A percentile compares a stretch with the other conserved stretches of the same genome.
These are phyloP conservation scores for Gnomoniopsis sp. DNA, from an alignment of 2,329 filamentous ascomycete species.

Conservation along the genomic window DNA sequence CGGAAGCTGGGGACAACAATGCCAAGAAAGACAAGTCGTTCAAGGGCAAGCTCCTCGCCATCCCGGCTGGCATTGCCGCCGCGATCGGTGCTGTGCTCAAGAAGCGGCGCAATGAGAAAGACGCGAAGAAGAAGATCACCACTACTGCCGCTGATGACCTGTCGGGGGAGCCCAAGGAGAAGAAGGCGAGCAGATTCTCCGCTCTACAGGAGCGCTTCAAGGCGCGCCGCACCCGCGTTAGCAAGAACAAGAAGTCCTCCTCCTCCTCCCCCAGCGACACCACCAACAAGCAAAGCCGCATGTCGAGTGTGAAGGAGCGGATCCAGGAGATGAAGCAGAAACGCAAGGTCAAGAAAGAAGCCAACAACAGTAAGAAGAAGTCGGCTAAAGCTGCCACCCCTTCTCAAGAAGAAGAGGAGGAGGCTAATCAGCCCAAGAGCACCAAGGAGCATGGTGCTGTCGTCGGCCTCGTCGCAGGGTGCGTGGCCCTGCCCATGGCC, in stretches of 20 bases:
- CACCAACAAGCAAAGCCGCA: neutral
- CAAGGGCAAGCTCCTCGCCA: neutral
- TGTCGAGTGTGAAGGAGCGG: neutral
- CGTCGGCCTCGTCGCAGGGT: slow-evolving; percentile 1
- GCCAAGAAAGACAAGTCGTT: neutral
- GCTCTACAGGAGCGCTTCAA: neutral
- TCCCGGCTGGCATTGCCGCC: neutral
- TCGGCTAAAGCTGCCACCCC: neutral
- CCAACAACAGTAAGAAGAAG: neutral
- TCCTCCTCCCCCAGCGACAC: too few relatives aligned
- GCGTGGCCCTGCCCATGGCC: neutral
- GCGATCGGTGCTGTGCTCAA: neutral
- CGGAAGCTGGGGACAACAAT: neutral
- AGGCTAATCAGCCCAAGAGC: neutral
- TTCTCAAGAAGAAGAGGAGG: neutral
- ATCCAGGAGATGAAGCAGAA: neutral
- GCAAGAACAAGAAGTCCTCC: neutral
- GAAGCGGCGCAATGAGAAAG: neutral
- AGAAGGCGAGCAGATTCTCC: neutral
- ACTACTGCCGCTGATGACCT: neutral
- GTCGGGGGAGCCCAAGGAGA: neutral
- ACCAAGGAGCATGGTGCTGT: slow-evolving; percentile 5
- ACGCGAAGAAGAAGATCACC: neutral
- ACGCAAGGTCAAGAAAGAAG: neutral
- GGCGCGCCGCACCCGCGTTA: slow-evolving; percentile 1